phyloP scores from a whole-genome alignment of 2,329 filamentous ascomycete genomes.

The Hypoxylon sp. region DNA sequence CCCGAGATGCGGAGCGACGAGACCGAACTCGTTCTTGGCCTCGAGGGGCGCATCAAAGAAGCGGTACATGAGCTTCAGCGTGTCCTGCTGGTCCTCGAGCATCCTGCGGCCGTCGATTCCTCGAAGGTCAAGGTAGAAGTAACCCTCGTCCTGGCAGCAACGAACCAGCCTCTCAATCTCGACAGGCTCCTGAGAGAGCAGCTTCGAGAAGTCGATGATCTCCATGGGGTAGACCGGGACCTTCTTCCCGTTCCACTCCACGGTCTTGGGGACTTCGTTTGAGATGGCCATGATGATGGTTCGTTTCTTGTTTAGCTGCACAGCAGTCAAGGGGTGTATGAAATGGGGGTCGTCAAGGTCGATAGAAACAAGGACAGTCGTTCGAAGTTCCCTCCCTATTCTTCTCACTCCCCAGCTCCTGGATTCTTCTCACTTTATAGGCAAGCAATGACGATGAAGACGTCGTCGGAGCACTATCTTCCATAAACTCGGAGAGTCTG shows the following conservation, averaged over 20 bases:
- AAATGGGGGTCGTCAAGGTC: slow-evolving; percentile 24
- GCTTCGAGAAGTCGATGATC: slow-evolving; percentile 66
- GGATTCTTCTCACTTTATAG: slow-evolving; percentile 42
- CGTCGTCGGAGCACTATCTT: slow-evolving; percentile 45
- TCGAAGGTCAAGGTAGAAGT: slow-evolving; percentile 70
- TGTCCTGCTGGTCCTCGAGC: slow-evolving; percentile 67
- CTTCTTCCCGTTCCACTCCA: slow-evolving; percentile 65
- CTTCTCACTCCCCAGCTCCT: slow-evolving; percentile 23
- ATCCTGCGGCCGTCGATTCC: slow-evolving; percentile 68
- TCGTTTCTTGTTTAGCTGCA: slow-evolving; percentile 17
- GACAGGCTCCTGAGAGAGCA: slow-evolving; percentile 68
- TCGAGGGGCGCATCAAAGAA: slow-evolving; percentile 69
- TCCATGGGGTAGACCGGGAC: slow-evolving; percentile 68
- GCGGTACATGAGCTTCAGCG: slow-evolving; percentile 68
- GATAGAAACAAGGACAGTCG: slow-evolving; percentile 17
- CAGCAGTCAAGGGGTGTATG: background rate
- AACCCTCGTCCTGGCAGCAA: slow-evolving; percentile 66
- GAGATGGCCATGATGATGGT: slow-evolving; percentile 59
- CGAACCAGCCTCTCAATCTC: slow-evolving; percentile 67
- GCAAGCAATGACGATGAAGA: slow-evolving; percentile 28
- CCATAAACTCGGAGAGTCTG: slow-evolving; percentile 40
- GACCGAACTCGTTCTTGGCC: slow-evolving; percentile 70
- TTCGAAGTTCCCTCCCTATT: slow-evolving; percentile 17
- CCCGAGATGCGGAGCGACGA: slow-evolving; percentile 68
- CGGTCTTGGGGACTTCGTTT: slow-evolving; percentile 60